Base-by-base conservation (phyloP, 192 early-diverging fungal genomes). In the Tieghemiomyces parasiticus region DNA sequence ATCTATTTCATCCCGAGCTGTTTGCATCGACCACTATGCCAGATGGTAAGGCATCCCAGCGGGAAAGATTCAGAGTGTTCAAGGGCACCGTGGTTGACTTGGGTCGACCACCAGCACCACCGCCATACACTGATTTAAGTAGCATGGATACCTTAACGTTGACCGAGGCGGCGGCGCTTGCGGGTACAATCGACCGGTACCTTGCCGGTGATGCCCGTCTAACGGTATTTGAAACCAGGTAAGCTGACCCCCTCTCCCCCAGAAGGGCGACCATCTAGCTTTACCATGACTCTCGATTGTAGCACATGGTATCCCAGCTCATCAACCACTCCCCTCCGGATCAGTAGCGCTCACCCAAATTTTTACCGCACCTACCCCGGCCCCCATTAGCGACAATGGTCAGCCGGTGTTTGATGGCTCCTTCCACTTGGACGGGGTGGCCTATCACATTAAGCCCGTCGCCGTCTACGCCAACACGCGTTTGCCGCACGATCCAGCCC, bases 1-100 rank as follows among this genome's bases (percentile, higher is more conserved):
- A 86, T 62, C 60, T 88, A 38, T 63, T 88, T 48, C 84, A 88
- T 63, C 79, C 84, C 0, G 63, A 81, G 2, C n/a, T n/a, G n/a
- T n/a, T n/a, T n/a, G n/a, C n/a, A n/a, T n/a, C n/a, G n/a, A 80
- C 81, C 2, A 73, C 61, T 19, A 61, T 70, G 52, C 66, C 62
- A 26, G 22, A 44, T 19, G 61, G 62, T 45, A 12, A 58, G 56
- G 24, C 55, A 62, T 30, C 25, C 25, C 13, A 63, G 31, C 34
- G 69, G 62, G 10, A n/a, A 46, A n/a, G n/a, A n/a, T 70, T 66
- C 70, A 71, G 68, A 64, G 65, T 71, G 52, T 49, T 62, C 48
- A 69, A 65, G 52, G 56, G 46, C 46, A 78, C 64, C 53, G 79
- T 80, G 60, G 55, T 72, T 60, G 82, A 70, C 35, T 84, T 73